Evolutionary conservation across 2,329 filamentous ascomycete genomes (phyloP), one percentile per base, ranked within the genome.

Genomic region (Hypoxylon sp.): DNA sequence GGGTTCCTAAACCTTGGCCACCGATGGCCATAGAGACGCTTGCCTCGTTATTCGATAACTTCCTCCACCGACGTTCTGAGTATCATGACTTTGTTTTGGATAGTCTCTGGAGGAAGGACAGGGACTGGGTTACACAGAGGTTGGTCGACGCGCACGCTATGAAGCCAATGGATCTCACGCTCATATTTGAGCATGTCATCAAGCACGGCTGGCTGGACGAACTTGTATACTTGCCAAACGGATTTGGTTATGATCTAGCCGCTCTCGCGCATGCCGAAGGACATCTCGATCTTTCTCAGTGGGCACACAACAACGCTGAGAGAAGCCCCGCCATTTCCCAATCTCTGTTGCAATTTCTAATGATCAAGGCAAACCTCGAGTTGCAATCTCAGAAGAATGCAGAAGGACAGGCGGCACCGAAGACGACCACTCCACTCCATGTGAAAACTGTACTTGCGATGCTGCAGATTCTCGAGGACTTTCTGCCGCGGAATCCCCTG

Each of bases 41-140:
- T 29, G 90, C 88, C 66, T 92, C 92, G 13, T 83, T 95, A 1
- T 95, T 98, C 74, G 90, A 93, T 56, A 92, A 92, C 10, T 98
- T 97, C 77, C 85, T 98, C 29, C 87, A 90, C 75, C 94, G 94
- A 79, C 88, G 90, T 62, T 89, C 93, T 10, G 86, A 90, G 3
- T 89, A 94, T 61, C 92, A 93, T 78, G 91, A 94, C 72, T 97
- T 98, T 70, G 95, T 97, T 13, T 87, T 99, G 63, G 91, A 97
- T 76, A 94, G 93, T 65, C 83, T 97, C 5, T 98, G 95, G 94
- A 91, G 92, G 73, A 94, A 96, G 77, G 93, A 98, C 77, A 92
- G 91, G 72, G 87, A 91, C 19, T 98, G 94, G 92, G 92, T 98
- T 15, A 91, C 91, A 8, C 88, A 91, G 70, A 89, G 92, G 65